phyloP scores from a whole-genome alignment of 768 basidiomycete genomes.

The Vishniacozyma victoriae region DNA sequence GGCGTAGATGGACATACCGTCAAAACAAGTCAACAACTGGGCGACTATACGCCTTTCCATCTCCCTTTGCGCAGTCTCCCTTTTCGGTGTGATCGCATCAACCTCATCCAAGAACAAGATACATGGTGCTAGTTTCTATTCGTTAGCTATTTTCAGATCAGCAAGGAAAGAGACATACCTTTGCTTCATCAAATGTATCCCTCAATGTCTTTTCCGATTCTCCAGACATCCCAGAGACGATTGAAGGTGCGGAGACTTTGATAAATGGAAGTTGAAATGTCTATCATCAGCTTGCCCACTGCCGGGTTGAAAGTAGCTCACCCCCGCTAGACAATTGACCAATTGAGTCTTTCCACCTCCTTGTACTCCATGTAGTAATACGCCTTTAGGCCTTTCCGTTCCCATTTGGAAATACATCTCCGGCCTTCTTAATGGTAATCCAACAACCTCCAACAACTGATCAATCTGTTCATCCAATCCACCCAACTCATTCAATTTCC shows the following conservation, averaged over 20 bases:
- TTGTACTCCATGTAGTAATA: constrained; percentile 88
- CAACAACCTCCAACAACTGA: constrained; percentile 92
- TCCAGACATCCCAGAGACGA: constrained; percentile 97
- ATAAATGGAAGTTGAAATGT: constrained; percentile 95
- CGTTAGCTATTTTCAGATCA: not conserved
- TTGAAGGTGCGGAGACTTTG: constrained; percentile 85
- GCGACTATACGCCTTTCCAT: constrained; percentile 98
- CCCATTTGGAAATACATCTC: constrained; percentile 93
- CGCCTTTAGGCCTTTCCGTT: constrained; percentile 83
- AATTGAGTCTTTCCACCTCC: constrained; percentile 95
- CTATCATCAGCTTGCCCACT: constrained; percentile 40
- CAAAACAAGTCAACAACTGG: constrained; percentile 97
- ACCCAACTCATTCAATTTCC: constrained; percentile 76
- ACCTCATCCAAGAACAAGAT: constrained; percentile 96
- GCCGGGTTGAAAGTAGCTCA: constrained; percentile 48
- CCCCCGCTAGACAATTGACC: constrained; percentile 92
- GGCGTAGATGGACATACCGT: constrained; percentile 60
- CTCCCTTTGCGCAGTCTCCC: constrained; percentile 95
- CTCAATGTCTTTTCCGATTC: constrained; percentile 94
- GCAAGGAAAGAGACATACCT: constrained; percentile 52
- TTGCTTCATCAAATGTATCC: constrained; percentile 96
- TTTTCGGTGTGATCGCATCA: constrained; percentile 93
- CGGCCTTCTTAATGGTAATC: constrained; percentile 88
- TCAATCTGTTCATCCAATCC: constrained; percentile 80
- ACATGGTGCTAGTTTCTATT: constrained; percentile 79